Evolutionary conservation across 1,284 basidiomycete genomes (phyloP), one percentile per base, ranked within the genome.

Genomic region (Moesziomyces parantarcticus): DNA sequence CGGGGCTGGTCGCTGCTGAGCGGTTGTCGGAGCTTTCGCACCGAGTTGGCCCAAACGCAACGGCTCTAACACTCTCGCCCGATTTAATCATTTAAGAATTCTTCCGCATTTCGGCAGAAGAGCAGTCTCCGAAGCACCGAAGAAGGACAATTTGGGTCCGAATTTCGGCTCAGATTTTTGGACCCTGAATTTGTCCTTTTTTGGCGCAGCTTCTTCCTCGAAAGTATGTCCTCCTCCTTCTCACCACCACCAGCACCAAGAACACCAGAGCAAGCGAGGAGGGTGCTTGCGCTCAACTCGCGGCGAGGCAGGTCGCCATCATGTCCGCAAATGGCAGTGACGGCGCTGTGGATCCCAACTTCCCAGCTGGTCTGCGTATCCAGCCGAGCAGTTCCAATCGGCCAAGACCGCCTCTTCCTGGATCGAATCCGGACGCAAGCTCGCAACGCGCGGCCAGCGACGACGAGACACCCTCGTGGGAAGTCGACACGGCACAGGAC

Each of bases 341-440:
- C 22, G 74, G 59, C 13, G 58, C 54, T 45, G 58, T 45, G 20
- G 76, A 78, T 49, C 78, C 79, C 25, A 81, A 81, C 52, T 80
- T 81, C 43, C 79, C 79, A 2, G 48, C 50, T 16, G 75, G 67
- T 7, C 53, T 81, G n/a, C 46, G 48, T 18, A 78, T 81, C 40
- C 51, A 52, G 13, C 76, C 76, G 1, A 78, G 76, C 61, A 76
- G 70, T 11, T 39, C 40, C 8, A 25, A 23, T 29, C 29, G 29
- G 29, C 29, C 29, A 29, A 29, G 29, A 29, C 29, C 29, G 9
- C 29, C 29, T 8, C 2, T 11, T 29, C 29, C 29, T 10, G 8
- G 2, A 29, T 2, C 29, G 11, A 1, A 11, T 32, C 5, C 14
- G 6, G 4, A 18, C 29, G 11, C 23, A 25, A 21, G 8, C 32